These are phyloP conservation scores for Triadica sebifera DNA, from an alignment of 345 rosid species.

Conservation along the genomic window DNA sequence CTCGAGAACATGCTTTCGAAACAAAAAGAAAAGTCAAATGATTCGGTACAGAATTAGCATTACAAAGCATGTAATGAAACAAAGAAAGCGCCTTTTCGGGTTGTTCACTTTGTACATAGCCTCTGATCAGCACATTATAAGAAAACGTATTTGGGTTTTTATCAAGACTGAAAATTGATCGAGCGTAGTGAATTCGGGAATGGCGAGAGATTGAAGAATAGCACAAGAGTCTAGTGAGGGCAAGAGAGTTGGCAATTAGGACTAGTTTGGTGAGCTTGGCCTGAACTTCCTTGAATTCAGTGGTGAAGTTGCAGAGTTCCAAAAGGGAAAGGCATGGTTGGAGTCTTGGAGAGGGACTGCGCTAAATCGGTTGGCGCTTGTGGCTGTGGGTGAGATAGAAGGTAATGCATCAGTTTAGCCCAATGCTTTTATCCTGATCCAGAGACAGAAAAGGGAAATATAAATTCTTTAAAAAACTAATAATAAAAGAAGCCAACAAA, in stretches of 20 bases:
- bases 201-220: slow-evolving; percentile 17
- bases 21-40: slow-evolving; percentile 15
- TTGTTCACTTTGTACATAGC: slow-evolving; percentile 15
- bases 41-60: slow-evolving; percentile 15
- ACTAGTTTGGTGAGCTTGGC: slow-evolving; percentile 16
- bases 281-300: slow-evolving; percentile 12
- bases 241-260: neutral
- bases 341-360: neutral
- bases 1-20: slow-evolving; percentile 16
- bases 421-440: neutral
- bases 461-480: no score
- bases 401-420: neutral
- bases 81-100: slow-evolving; percentile 15
- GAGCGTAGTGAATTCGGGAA: slow-evolving; percentile 9
- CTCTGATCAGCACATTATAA: slow-evolving; percentile 19
- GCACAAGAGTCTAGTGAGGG: slow-evolving; percentile 20
- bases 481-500: no score
- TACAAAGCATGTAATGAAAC: slow-evolving; percentile 11
- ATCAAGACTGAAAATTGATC: slow-evolving; percentile 17
- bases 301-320: slow-evolving; percentile 12
- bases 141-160: slow-evolving; percentile 18
- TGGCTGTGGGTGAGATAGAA: slow-evolving; percentile 5
- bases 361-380: neutral
- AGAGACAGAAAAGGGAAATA: no score
- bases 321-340: slow-evolving; percentile 12